Evolutionary conservation across 805 yeast species (phyloP), one percentile per base, ranked within the genome.

Genomic region (Aciculoconidium aculeatum): DNA sequence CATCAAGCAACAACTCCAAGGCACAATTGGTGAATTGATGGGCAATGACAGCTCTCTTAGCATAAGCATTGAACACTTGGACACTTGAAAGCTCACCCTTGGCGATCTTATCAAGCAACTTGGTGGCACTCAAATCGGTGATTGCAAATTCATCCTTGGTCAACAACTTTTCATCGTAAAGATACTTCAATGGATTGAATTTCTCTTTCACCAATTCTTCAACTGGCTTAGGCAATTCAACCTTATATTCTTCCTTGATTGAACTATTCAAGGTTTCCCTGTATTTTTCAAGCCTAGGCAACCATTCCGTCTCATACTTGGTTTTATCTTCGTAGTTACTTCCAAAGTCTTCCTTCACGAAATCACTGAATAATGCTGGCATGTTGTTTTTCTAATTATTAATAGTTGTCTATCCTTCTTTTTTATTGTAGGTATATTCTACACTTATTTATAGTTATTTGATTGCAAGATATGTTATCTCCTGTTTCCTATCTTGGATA

Each of bases 21-120:
- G 74, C 62, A 44, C 75, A 68, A 37, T 75, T 71, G 35, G 79
- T 72, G 44, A 75, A 67, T 41, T 74, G 76, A 36, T 83, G 85
- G 3, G 79, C 75, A 31, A 74, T 61, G 11, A 76, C 65, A 3
- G 87, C 79, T 33, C 76, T 61, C 44, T 77, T 80, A 22, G 78
- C 80, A 44, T 67, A 80, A 0, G 86, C 85, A 41, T 59, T 69
- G 39, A 72, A 63, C 11, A 77, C 75, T 20, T 67, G 65, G 4
- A 64, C 67, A 0, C 84, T 65, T 15, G 70, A 42, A 32, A 70
- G 46, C 22, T 67, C 61, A 6, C 74, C 72, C 3, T 53, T 32
- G 12, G 72, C 67, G 31, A 79, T 68, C 37, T 61, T 54, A 6
- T 38, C 47, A 12, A 61, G 63, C 28, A 73, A 55, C 7, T 55